Base-by-base conservation (phyloP, 257 asterid genomes). In the Solanum habrochaites region DNA sequence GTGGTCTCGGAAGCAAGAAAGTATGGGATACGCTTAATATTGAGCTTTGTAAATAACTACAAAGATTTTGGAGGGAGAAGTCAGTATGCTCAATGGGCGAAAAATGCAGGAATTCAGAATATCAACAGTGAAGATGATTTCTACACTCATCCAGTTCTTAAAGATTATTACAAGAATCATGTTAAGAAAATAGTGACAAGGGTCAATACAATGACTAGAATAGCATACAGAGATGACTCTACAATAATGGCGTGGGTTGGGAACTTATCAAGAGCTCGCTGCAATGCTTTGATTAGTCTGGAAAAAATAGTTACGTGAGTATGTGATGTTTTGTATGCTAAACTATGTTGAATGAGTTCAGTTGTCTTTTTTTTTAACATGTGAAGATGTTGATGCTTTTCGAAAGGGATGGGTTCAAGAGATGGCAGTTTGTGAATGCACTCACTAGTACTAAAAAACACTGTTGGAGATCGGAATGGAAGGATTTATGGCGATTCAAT, bases 401-500 rank as follows among this genome's bases (percentile, higher is more conserved):
- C 87, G 10, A 7, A 83, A 91, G 93, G 88, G 32, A 47, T 91
- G 93, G 93, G 91, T 88, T 35, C 88, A 91, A 91, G 98, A 47
- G 27, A 95, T 93, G 95, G 96, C 98, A 74, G 90, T 13, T 88
- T 29, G 95, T 94, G 69, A 95, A 95, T n/a, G n/a, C n/a, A n/a
- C 85, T 90, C 93, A 2, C 47, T 94, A 11, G 98, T n/a, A 95
- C 83, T n/a, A 62, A 27, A 0, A 91, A 89, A 4, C 98, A 95
- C 88, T 95, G 80, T 70, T 95, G 1, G 94, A 94, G 83, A 85
- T 94, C 9, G 98, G 98, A 3, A 90, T 94, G 92, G 98, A 95
- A 87, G 98, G 98, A n/a, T 95, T 84, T 95, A 95, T n/a, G 96
- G 98, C 31, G 96, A 93, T 25, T 86, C 97, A 2, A 87, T 89